A percentile compares a stretch with the other conserved stretches of the same genome.
Conservation (phyloP, 2,329 filamentous ascomycete genomes). For the Aspergillus pseudoterreus region DNA sequence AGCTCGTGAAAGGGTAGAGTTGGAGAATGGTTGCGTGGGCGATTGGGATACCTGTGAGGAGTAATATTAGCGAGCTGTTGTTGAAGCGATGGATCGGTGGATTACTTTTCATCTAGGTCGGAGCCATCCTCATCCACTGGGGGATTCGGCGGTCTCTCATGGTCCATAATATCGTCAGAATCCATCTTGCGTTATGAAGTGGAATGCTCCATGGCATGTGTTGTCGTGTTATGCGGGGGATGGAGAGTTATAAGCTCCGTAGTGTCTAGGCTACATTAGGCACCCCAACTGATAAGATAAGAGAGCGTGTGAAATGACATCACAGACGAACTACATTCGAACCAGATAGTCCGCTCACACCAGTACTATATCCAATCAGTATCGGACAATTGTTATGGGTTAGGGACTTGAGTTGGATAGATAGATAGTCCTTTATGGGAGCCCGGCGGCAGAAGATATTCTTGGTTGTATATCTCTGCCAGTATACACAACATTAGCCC, state of each 20-base stretch:
- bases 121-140: slow-evolving; percentile 17
- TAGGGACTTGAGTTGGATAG: too few relatives aligned
- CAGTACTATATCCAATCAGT: too few relatives aligned
- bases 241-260: too few relatives aligned
- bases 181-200: slow-evolving; percentile 21
- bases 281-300: slow-evolving; percentile 23
- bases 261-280: slow-evolving; percentile 21
- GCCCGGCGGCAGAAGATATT: too few relatives aligned
- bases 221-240: too few relatives aligned
- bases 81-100: background rate
- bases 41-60: slow-evolving; percentile 65
- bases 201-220: background rate
- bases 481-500: too few relatives aligned
- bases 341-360: too few relatives aligned
- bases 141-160: slow-evolving; percentile 9
- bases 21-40: slow-evolving; percentile 73
- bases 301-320: slow-evolving; percentile 22
- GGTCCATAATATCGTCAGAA: slow-evolving; percentile 22
- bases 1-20: slow-evolving; percentile 82
- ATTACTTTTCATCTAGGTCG: slow-evolving; percentile 31
- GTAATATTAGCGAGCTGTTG: slow-evolving; percentile 6
- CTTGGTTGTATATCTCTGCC: too few relatives aligned
- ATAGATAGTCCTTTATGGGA: too few relatives aligned
- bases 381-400: too few relatives aligned
- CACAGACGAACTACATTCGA: background rate